Conservation (phyloP, 1,139 yeast genomes). For the Sugiyamaella paludigena region DNA sequence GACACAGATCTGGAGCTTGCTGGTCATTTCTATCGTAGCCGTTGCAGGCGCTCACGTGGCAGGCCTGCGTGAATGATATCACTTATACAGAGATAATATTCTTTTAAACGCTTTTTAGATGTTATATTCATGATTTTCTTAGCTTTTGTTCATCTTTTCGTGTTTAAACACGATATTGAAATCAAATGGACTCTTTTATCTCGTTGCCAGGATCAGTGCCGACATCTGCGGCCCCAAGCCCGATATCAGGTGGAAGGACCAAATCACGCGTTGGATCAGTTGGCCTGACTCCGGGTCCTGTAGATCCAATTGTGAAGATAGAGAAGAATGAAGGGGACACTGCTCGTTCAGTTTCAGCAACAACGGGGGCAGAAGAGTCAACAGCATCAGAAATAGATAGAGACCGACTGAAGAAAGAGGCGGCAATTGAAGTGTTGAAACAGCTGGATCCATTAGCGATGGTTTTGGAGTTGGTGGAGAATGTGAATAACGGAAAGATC, state of each 20-base stretch:
- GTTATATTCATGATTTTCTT: no score
- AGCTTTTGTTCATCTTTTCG: no score
- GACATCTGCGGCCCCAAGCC: slow-evolving; percentile 13
- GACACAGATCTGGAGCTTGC: no score
- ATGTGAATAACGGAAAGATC: slow-evolving; percentile 23
- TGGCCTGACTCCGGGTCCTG: neutral
- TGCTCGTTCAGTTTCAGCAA: neutral
- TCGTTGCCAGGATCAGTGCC: slow-evolving; percentile 14
- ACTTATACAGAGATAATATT: no score
- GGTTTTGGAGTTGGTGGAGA: slow-evolving; percentile 28
- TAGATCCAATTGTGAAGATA: slow-evolving; percentile 6
- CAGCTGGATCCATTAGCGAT: slow-evolving; percentile 28
- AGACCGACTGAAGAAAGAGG: slow-evolving; percentile 10
- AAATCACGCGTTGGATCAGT: slow-evolving; percentile 2
- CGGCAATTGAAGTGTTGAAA: slow-evolving; percentile 18
- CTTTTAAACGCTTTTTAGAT: no score
- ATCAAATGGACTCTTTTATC: slow-evolving; percentile 16
- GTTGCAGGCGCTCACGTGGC: no score
- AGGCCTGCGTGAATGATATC: neutral
- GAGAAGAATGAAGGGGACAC: slow-evolving; percentile 2
- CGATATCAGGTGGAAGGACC: slow-evolving; percentile 2
- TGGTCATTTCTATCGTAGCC: no score
- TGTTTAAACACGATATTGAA: no score
- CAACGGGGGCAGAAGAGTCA: neutral
- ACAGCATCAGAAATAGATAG: neutral